Evolutionary conservation across 768 basidiomycete genomes (phyloP).

Genomic region (Leccinum barrowsii): DNA sequence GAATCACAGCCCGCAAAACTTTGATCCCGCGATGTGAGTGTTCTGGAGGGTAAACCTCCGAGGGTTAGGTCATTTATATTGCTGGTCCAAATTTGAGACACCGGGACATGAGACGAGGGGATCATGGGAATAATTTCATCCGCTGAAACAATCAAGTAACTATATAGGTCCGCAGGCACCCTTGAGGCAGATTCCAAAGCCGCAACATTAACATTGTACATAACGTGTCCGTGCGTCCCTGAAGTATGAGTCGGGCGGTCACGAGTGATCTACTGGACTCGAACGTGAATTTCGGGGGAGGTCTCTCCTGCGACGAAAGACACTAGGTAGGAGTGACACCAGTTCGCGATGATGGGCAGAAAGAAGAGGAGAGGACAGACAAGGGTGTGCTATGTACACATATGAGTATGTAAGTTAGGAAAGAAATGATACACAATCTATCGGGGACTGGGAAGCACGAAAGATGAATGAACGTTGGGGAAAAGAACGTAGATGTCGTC

Average conservation of each 20-base stretch:
- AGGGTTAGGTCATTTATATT: no score
- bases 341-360: background rate
- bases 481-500: background rate
- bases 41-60: no score
- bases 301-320: background rate
- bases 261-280: background rate
- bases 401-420: background rate
- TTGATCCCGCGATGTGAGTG: no score
- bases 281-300: background rate
- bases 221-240: no score
- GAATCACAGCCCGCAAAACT: background rate
- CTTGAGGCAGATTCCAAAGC: no score
- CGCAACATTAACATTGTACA: no score
- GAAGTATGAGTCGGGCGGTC: background rate
- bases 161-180: no score
- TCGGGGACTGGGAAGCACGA: background rate
- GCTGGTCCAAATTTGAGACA: background rate
- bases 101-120: background rate
- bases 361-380: background rate
- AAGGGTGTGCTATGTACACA: background rate
- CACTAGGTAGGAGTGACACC: background rate
- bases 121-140: background rate
- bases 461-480: background rate
- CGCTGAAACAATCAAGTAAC: background rate
- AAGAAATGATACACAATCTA: background rate